Evolutionary conservation across 2,329 filamentous ascomycete species (phyloP), one percentile per base, ranked within the genome.

Genomic region (Sporothrix humicola): DNA sequence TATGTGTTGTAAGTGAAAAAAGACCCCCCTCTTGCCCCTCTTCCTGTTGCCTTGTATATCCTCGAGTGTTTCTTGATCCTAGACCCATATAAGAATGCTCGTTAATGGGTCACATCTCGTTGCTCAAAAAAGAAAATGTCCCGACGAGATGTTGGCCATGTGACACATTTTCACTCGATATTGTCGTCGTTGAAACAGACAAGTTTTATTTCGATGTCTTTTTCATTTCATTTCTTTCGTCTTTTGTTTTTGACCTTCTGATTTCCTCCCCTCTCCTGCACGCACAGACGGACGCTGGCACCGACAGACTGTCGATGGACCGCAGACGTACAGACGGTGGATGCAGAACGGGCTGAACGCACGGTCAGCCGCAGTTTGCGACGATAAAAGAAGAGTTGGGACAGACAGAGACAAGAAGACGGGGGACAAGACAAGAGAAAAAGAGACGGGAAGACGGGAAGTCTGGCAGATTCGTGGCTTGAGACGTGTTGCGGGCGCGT

Each of bases 91-190:
- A 37, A 37, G 12, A 59, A 59, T 26, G 37, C 26, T 23, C 23
- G 23, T 13, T 59, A 59, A 37, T 17, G 13, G 31, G 56, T 17
- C 12, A 59, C 23, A 37, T 59, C 56, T n/a, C 12, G 20, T 59
- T 37, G 56, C 56, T 59, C 56, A 15, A 59, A 59, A 17, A 59
- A 59, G 56, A 59, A 59, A 59, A 59, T 37, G 26, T 59, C 26
- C 56, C 56, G 56, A 59, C 26, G 26, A 17, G 17, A 17, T 17
- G 54, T 59, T 59, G 56, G 26, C 56, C 56, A 59, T 59, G 56
- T 59, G 56, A 37, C 37, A 17, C 56, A 59, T 12, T 3, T 13
- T 46, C n/a, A 42, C 2, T 2, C 12, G 26, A 37, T 23, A 10
- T 37, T 12, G 13, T 37, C 13, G 56, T 5, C 26, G 15, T 37